Conservation (phyloP, 2,329 filamentous ascomycete species). For the Zasmidium citrigriseum region DNA sequence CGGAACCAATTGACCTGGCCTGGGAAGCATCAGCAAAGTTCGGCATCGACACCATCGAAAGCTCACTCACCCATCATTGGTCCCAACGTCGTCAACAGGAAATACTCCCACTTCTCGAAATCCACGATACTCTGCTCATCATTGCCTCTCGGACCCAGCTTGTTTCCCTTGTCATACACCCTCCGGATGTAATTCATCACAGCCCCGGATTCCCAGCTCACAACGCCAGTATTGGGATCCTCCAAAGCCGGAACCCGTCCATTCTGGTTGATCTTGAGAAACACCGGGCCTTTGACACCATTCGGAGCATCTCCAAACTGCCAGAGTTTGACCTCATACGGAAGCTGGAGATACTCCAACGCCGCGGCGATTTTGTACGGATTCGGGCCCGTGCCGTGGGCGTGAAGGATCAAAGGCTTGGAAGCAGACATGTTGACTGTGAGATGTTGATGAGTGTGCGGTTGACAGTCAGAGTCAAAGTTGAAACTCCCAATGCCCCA, state of each 20-base stretch:
- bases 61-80: constrained; percentile 42
- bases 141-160: constrained; percentile 37
- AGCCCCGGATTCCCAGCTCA: constrained; percentile 53
- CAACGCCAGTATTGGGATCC: constrained; percentile 49
- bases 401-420: constrained; percentile 43
- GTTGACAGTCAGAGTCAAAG: neutral
- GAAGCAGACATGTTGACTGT: constrained; percentile 23
- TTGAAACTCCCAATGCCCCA: neutral
- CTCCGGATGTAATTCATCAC: constrained; percentile 52
- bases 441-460: neutral
- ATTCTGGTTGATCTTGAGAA: constrained; percentile 47
- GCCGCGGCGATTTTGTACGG: constrained; percentile 47
- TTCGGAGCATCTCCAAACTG: constrained; percentile 42
- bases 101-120: constrained; percentile 51
- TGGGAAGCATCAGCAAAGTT: constrained; percentile 9
- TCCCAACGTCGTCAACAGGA: constrained; percentile 43
- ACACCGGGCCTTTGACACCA: constrained; percentile 41
- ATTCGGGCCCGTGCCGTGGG: constrained; percentile 45
- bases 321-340: constrained; percentile 46
- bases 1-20: constrained; percentile 43
- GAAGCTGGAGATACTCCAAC: constrained; percentile 43
- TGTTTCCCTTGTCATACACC: constrained; percentile 45
- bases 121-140: constrained; percentile 44
- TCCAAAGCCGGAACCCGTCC: constrained; percentile 46
- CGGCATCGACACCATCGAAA: neutral